phyloP scores from a whole-genome alignment of 164 flowering plant genomes.

The Aristolochia californica region DNA sequence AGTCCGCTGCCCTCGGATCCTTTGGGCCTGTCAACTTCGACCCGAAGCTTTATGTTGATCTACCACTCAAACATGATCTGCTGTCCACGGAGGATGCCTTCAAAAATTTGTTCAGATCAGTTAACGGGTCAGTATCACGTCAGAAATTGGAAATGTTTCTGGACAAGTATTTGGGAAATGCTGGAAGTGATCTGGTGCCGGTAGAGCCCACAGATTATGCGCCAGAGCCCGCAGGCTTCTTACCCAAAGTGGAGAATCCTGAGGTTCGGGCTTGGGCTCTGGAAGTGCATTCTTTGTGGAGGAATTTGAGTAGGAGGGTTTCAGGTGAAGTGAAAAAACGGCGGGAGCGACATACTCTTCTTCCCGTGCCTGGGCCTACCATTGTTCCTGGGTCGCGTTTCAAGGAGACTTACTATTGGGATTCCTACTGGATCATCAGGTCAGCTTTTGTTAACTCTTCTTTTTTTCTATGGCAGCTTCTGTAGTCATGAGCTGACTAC shows the following conservation, averaged over 20 bases:
- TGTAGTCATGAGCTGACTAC: not conserved
- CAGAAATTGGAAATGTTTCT: conserved; percentile 33
- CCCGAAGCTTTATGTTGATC: conserved; percentile 64
- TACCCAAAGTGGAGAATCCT: conserved; percentile 43
- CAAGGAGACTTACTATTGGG: conserved; percentile 91
- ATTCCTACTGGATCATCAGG: conserved; percentile 91
- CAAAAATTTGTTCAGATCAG: conserved; percentile 19
- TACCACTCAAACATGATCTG: conserved; percentile 47
- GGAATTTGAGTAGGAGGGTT: conserved; percentile 64
- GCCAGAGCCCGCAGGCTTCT: conserved; percentile 46
- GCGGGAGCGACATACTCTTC: conserved; percentile 62
- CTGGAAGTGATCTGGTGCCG: conserved; percentile 61
- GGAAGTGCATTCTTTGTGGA: conserved; percentile 80
- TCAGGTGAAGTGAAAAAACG: conserved; percentile 23
- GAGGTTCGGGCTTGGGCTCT: conserved; percentile 69
- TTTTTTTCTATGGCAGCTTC: not conserved
- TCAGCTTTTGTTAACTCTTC: conserved; percentile 6
- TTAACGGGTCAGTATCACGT: conserved; percentile 32
- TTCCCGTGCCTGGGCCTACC: conserved; percentile 46
- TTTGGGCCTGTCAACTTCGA: conserved; percentile 42
- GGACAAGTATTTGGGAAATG: conserved; percentile 27
- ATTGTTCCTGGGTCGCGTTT: conserved; percentile 80
- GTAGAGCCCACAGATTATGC: conserved; percentile 51
- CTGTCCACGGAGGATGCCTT: conserved; percentile 31
- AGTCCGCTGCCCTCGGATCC: conserved; percentile 43